Base-by-base conservation (phyloP, 352 stramenopile species). In the Phytophthora colocasiae region DNA sequence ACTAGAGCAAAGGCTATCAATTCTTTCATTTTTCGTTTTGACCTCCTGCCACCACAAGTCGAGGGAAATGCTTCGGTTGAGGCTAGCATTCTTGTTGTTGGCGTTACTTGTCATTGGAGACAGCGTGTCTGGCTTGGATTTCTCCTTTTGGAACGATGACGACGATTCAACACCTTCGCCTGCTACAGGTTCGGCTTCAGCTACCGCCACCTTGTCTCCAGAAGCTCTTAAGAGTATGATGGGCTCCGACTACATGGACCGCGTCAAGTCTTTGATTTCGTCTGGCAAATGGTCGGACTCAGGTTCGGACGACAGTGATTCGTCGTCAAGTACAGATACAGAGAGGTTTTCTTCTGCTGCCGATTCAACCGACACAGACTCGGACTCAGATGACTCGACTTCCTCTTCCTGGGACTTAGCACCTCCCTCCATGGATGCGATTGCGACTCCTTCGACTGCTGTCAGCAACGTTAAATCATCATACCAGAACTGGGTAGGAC, bases 401-500 rank as follows among this genome's bases (percentile, higher is more conserved):
- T 40, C 34, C 10, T 43, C 36, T 43, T 43, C 36, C 4, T 8
- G 4, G 4, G 14, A 17, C 7, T 7, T 17, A 6, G 14, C 36
- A 14, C 10, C 6, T 3, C 15, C 15, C 12, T 19, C 36, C 12
- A 43, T 43, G 12, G 31, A 34, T 8, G 8, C 11, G 31, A 34
- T 34, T 31, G 60, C 32, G 0, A 68, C 50, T 2, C 43, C 60
- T 26, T 29, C 46, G 29, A 69, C 60, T 3, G 60, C 60, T 10
- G 36, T 34, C 8, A 67, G 59, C 22, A 61, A 50, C 3, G 36
- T 67, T 12, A 40, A 11, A 36, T 69, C 61, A 24, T 63, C 45
- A 0, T 63, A 69, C 15, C 39, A 31, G 8, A 71, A 74, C 66
- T 81, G 76, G 76, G 64, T 85, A 9, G 73, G 73, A n/a, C 51